Evolutionary conservation across 2,329 filamentous ascomycete genomes (phyloP), one percentile per base, ranked within the genome.

Genomic region (Alternaria postmessia): DNA sequence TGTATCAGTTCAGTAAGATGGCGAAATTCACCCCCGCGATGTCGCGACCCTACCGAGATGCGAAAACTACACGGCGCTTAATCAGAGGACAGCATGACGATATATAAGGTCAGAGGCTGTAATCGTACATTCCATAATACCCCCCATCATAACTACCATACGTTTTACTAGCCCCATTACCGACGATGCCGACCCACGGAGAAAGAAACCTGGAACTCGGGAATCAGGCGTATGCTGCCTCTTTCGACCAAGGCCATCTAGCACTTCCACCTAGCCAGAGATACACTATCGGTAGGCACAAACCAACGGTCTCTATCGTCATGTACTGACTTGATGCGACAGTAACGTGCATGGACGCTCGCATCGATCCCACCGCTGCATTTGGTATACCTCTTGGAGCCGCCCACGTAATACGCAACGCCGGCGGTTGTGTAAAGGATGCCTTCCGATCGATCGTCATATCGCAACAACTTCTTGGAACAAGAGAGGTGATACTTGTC

Each of bases 321-420:
- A 2, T 2, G 7, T 9, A 12, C 59, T 61, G 14, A 53, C 14
- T 24, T 30, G 11, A 39, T 43, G 24, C 12, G 16, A 42, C 22
- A 85, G 84, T 94, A 44, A 91, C 91, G 0, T 95, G 92, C 79
- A 95, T 95, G 91, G 91, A 95, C 72, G 90, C 92, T 5, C 87
- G 91, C 12, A 82, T 83, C 76, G 84, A 94, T 69, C 88, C 91
- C 0, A 84, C 87, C 3, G 81, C 85, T 12, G 89, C 89, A 7
- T 89, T 93, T 54, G 89, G 89, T 8, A 89, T 94, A 58, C 80
- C 84, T 20, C 85, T 92, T 18, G 91, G 92, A 41, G 90, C 93
- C 65, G 92, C 91, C 0, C 91, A 95, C 77, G 87, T 93, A 32
- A 89, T 93, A 61, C 87, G 91, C 59, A 94, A 93, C 66, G 81